phyloP scores from a whole-genome alignment of 768 basidiomycete species.

The Mycena sanguinolenta region DNA sequence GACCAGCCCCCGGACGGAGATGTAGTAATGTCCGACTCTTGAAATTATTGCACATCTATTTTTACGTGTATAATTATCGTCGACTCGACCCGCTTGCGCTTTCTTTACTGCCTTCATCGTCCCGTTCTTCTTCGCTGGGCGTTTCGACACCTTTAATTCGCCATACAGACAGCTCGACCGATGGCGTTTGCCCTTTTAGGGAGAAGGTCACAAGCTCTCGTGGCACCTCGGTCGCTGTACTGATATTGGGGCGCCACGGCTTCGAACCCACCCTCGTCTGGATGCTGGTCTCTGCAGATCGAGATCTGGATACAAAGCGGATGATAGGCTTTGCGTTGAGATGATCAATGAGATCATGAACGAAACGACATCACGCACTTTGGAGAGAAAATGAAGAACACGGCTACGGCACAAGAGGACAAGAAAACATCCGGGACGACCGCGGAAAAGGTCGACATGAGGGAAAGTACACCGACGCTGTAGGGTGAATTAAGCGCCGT shows the following conservation, averaged over 20 bases:
- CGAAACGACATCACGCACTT: not conserved
- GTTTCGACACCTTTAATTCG: not conserved
- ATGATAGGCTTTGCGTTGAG: constrained; percentile 29
- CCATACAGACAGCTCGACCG: constrained; percentile 4
- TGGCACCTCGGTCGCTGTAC: not conserved
- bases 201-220: constrained; percentile 16
- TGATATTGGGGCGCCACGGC: not conserved
- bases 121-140: not conserved
- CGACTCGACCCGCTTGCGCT: not conserved
- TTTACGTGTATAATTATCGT: constrained; percentile 15
- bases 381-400: constrained; percentile 34
- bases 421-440: constrained; percentile 28
- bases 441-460: constrained; percentile 22
- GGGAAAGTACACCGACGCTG: constrained; percentile 30
- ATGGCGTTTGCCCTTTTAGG: not conserved
- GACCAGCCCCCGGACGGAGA: constrained; percentile 59
- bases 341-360: not conserved
- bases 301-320: constrained; percentile 25
- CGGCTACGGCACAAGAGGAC: constrained; percentile 27
- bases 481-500: not conserved
- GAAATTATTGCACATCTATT: constrained; percentile 10
- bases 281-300: not conserved
- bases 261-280: not conserved
- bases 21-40: constrained; percentile 65
- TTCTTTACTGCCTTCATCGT: constrained; percentile 3